These are phyloP conservation scores for Corylus avellana DNA, from an alignment of 306 rosid species.

Conservation along the genomic window DNA sequence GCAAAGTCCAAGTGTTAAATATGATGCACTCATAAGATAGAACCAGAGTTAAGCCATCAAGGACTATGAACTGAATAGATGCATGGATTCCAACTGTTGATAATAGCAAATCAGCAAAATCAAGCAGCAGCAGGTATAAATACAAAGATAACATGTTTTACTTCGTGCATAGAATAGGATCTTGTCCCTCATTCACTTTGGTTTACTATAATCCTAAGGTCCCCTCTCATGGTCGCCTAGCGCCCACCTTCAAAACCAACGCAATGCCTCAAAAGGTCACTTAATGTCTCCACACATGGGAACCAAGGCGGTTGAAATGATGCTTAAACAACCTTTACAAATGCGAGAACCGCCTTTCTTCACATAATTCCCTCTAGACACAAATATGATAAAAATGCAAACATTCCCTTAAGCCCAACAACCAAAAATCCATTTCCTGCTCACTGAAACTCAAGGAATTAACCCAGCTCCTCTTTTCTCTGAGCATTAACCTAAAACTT, in stretches of 20 bases:
- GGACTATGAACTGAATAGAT: not conserved
- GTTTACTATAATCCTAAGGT: not conserved
- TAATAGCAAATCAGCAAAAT: not conserved
- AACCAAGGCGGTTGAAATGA: not conserved
- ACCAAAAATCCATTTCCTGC: too few species aligned
- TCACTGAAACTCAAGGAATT: too few species aligned
- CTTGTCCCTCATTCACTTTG: not conserved
- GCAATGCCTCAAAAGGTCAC: not conserved
- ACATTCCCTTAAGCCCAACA: too few species aligned
- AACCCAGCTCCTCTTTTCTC: not conserved
- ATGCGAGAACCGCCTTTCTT: not conserved
- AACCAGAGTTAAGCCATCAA: not conserved
- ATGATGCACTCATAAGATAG: not conserved
- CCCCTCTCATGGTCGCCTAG: not conserved
- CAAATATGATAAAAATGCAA: not conserved
- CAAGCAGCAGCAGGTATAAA: not conserved
- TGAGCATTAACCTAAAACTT: not conserved
- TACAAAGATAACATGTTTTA: not conserved
- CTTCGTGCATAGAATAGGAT: not conserved
- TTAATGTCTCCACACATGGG: not conserved
- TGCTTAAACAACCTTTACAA: not conserved
- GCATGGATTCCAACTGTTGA: not conserved
- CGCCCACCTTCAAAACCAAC: not conserved
- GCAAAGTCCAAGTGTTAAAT: not conserved
- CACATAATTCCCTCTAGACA: not conserved